These are phyloP conservation scores for Podaxis carcinomalis DNA, from an alignment of 768 basidiomycete species.

Conservation along the genomic window DNA sequence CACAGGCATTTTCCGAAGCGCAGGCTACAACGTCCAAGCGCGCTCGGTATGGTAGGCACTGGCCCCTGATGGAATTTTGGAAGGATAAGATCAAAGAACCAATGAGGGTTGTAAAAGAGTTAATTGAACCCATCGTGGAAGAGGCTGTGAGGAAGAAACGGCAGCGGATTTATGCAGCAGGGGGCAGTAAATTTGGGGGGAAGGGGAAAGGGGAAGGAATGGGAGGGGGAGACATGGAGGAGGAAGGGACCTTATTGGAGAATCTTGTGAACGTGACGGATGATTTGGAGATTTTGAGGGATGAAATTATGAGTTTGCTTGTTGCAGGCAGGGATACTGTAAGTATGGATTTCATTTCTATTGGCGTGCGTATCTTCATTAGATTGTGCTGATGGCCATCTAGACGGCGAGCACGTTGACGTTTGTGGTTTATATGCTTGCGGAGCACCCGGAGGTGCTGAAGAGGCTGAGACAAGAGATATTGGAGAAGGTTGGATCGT, in stretches of 20 bases:
- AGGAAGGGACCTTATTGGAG: conserved; percentile 36
- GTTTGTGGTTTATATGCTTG: conserved; percentile 40
- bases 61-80: conserved; percentile 45
- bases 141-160: conserved; percentile 33
- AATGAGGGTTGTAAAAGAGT: conserved; percentile 37
- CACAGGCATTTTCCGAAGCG: conserved; percentile 32
- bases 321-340: conserved; percentile 43
- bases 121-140: conserved; percentile 44
- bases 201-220: conserved; percentile 8
- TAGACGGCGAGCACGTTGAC: conserved; percentile 43
- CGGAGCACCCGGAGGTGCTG: conserved; percentile 39
- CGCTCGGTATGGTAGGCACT: conserved; percentile 31
- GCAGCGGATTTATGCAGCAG: conserved; percentile 9
- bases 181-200: not conserved
- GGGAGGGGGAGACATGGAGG: conserved; percentile 19
- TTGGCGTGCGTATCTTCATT: not conserved
- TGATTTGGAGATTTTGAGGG: conserved; percentile 33
- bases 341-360: not conserved
- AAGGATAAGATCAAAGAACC: conserved; percentile 31
- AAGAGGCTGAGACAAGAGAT: conserved; percentile 39
- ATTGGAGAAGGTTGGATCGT: conserved; percentile 29
- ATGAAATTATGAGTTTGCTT: conserved; percentile 39
- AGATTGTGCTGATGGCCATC: not conserved
- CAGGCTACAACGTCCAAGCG: conserved; percentile 29
- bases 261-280: conserved; percentile 40